Evolutionary conservation across 148 eudicot genomes (phyloP).

Genomic region (Rhododendron mucronatum): DNA sequence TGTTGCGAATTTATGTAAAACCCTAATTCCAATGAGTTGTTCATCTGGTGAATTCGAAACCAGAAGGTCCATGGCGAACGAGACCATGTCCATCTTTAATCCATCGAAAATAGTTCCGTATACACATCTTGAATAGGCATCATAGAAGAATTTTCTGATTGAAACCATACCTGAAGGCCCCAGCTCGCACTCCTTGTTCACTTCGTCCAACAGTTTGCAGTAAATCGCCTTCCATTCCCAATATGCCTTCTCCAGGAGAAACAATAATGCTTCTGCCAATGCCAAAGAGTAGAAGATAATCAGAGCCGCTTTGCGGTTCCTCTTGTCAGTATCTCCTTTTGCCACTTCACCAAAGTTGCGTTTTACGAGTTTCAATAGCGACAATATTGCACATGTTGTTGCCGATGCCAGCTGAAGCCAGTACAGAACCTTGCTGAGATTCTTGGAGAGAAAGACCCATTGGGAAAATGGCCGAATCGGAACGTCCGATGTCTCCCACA

Average conservation of each 20-base stretch:
- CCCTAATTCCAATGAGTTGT: constrained; percentile 73
- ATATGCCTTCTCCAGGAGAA: constrained; percentile 72
- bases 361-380: constrained; percentile 53
- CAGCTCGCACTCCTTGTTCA: constrained; percentile 59
- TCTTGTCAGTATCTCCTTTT: constrained; percentile 56
- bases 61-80: constrained; percentile 76
- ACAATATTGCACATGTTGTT: constrained; percentile 57
- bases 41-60: constrained; percentile 69
- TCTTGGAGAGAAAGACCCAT: constrained; percentile 16
- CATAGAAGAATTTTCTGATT: constrained; percentile 77
- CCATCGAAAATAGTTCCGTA: constrained; percentile 90
- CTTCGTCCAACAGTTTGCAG: constrained; percentile 50
- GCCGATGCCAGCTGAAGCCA: constrained; percentile 77
- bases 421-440: constrained; percentile 63
- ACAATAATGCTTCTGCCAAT: constrained; percentile 75
- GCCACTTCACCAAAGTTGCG: constrained; percentile 53
- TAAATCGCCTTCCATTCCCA: constrained; percentile 66
- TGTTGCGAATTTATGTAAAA: constrained; percentile 43
- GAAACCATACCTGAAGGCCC: constrained; percentile 60
- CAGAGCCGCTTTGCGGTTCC: constrained; percentile 64
- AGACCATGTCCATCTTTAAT: constrained; percentile 90
- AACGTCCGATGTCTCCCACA: constrained; percentile 63
- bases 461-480: constrained; percentile 64
- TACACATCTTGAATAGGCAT: constrained; percentile 78
- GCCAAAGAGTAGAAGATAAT: constrained; percentile 72